Evolutionary conservation across 140 eudicot genomes (phyloP).

Genomic region (Erigeron philadelphicus): DNA sequence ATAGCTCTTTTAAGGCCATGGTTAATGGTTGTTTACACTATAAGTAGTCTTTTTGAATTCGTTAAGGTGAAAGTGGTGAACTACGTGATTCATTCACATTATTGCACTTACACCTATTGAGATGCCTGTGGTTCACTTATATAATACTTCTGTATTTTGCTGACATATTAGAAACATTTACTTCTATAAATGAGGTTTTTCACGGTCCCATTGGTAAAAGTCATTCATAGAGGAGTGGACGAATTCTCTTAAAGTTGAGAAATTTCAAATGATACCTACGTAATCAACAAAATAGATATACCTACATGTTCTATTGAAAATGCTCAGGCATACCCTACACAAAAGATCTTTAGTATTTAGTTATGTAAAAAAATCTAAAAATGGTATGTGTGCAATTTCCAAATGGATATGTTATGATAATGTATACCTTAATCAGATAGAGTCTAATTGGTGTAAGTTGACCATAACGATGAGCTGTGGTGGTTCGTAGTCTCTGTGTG

Average conservation of each 20-base stretch:
- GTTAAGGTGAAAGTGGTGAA: background rate
- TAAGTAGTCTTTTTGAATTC: background rate
- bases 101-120: background rate
- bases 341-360: background rate
- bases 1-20: conserved; percentile 7
- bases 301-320: background rate
- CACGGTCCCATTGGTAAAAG: too few species aligned
- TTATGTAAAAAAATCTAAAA: background rate
- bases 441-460: too few species aligned
- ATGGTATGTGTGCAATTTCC: background rate
- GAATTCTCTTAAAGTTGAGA: too few species aligned
- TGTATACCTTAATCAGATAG: background rate
- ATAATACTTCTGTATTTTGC: background rate
- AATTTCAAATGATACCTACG: background rate
- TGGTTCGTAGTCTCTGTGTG: background rate
- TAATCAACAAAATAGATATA: background rate
- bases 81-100: background rate
- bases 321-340: conserved; percentile 6
- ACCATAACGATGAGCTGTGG: too few species aligned
- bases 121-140: conserved; percentile 1
- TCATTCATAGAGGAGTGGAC: too few species aligned
- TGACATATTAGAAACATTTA: conserved; percentile 1
- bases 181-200: background rate
- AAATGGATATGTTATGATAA: background rate
- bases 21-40: conserved; percentile 5